These are phyloP conservation scores for Calendula officinalis DNA, from an alignment of 129 eudicot genomes.

Conservation along the genomic window DNA sequence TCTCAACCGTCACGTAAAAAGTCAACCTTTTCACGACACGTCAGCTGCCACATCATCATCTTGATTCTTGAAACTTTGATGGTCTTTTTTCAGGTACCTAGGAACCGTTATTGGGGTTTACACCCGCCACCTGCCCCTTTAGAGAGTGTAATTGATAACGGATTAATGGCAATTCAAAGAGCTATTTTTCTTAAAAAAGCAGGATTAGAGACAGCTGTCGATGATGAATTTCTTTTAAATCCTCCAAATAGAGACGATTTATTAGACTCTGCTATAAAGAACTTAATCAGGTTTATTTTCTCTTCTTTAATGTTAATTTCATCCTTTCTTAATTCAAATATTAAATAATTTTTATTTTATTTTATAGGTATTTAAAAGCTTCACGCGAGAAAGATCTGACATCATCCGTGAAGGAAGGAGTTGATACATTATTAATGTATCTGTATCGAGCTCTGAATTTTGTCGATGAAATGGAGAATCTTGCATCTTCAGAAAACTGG, in stretches of 20 bases:
- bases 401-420: constrained; percentile 77
- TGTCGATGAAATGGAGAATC: constrained; percentile 89
- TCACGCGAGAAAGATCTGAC: constrained; percentile 69
- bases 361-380: constrained; percentile 62
- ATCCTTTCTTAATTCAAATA: neutral
- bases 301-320: neutral
- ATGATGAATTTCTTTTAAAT: constrained; percentile 65
- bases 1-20: neutral
- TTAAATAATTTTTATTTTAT: neutral
- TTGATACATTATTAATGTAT: constrained; percentile 93
- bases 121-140: constrained; percentile 92
- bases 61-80: neutral
- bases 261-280: constrained; percentile 78
- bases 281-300: constrained; percentile 64
- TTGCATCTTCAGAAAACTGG: constrained; percentile 91
- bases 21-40: neutral
- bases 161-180: constrained; percentile 81
- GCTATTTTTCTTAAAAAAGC: constrained; percentile 88
- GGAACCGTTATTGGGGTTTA: constrained; percentile 95
- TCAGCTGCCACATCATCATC: neutral
- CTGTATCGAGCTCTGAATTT: constrained; percentile 77
- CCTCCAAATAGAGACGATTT: constrained; percentile 80
- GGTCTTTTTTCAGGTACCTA: constrained; percentile 62
- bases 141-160: constrained; percentile 89
- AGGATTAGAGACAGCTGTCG: constrained; percentile 83